These are phyloP conservation scores for Peribolospora baueri DNA, from an alignment of 768 basidiomycete genomes.

Conservation along the genomic window DNA sequence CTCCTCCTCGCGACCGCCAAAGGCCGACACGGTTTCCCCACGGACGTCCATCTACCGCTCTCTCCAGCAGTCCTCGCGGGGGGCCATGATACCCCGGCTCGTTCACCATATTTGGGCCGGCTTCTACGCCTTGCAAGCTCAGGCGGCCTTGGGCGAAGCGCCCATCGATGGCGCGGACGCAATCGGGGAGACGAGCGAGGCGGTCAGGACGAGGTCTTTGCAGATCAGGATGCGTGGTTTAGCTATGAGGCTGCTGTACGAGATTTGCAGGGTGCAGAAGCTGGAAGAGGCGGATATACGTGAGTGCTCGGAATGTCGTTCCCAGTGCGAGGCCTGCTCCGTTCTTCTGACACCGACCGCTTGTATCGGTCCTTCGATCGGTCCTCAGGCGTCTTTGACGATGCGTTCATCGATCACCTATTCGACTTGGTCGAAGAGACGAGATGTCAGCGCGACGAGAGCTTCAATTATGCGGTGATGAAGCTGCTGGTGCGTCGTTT, in stretches of 20 bases:
- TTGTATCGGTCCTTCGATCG: background rate
- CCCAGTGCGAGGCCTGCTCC: no score
- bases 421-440: slow-evolving; percentile 90
- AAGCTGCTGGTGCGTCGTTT: slow-evolving; percentile 51
- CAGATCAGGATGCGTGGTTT: no score
- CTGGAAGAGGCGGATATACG: slow-evolving; percentile 53
- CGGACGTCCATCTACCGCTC: background rate
- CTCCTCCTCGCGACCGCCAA: slow-evolving; percentile 21
- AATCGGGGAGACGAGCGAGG: slow-evolving; percentile 9
- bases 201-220: slow-evolving; percentile 2
- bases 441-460: slow-evolving; percentile 61
- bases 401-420: slow-evolving; percentile 61
- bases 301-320: slow-evolving; percentile 21
- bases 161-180: slow-evolving; percentile 4
- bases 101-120: slow-evolving; percentile 69
- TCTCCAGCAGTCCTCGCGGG: slow-evolving; percentile 4
- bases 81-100: slow-evolving; percentile 33
- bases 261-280: slow-evolving; percentile 78
- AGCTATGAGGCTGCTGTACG: slow-evolving; percentile 33
- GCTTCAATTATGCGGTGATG: slow-evolving; percentile 84
- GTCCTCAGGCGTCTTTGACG: slow-evolving; percentile 44
- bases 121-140: slow-evolving; percentile 39
- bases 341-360: background rate
- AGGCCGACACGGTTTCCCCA: background rate
- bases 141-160: slow-evolving; percentile 21